These are phyloP conservation scores for Dalbergia cochinchinensis DNA, from an alignment of 306 rosid species.

Conservation along the genomic window DNA sequence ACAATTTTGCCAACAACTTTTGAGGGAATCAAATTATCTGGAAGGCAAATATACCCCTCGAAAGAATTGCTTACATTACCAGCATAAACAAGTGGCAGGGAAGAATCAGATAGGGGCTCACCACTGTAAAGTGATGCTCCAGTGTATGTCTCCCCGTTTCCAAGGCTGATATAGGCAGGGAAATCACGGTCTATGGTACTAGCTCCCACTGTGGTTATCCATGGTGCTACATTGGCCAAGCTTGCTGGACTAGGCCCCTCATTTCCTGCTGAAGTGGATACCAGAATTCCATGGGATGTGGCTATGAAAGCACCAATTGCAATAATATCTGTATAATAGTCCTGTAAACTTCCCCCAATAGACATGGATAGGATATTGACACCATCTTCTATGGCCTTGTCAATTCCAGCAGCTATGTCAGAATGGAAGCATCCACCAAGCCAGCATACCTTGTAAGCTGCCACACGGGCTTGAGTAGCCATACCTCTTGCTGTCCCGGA, in stretches of 20 bases:
- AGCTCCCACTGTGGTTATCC: constrained; percentile 88
- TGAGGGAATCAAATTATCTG: constrained; percentile 52
- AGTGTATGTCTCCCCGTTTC: constrained; percentile 60
- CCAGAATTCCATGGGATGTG: constrained; percentile 67
- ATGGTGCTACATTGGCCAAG: constrained; percentile 81
- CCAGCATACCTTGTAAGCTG: constrained; percentile 88
- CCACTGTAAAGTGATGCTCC: constrained; percentile 82
- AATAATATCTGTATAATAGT: constrained; percentile 66
- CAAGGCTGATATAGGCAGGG: constrained; percentile 67
- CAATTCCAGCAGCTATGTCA: constrained; percentile 84
- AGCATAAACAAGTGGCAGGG: constrained; percentile 69
- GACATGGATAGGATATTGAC: constrained; percentile 82
- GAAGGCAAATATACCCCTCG: constrained; percentile 59
- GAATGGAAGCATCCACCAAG: constrained; percentile 74
- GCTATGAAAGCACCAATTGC: constrained; percentile 83
- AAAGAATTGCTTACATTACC: constrained; percentile 58
- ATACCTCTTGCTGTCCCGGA: constrained; percentile 89
- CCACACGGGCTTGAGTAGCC: constrained; percentile 83
- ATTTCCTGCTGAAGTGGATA: constrained; percentile 88
- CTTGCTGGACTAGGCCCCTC: constrained; percentile 64
- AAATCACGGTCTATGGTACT: constrained; percentile 92
- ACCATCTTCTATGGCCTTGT: constrained; percentile 84
- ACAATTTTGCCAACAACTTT: constrained; percentile 79
- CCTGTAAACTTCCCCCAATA: constrained; percentile 66
- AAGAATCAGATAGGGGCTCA: constrained; percentile 49